Evolutionary conservation across 2,329 filamentous ascomycete species (phyloP), one percentile per base, ranked within the genome.

Genomic region (Aspergillus nomiae): DNA sequence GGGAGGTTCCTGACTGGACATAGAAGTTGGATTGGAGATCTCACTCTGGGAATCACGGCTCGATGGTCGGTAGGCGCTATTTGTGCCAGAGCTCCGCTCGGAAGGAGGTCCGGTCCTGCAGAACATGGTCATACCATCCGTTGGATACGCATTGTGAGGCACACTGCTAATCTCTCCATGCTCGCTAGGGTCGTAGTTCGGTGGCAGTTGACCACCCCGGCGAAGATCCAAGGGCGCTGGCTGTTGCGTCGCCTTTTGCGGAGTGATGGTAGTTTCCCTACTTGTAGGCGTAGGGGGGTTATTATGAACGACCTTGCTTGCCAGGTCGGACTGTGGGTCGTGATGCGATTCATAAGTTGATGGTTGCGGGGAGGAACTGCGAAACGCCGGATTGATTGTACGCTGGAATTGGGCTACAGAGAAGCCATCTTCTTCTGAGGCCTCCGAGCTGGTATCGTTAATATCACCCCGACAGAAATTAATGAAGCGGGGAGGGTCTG

Each of bases 41-140:
- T 97, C 94, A 78, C 94, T 98, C 69, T 92, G 89, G 56, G 92
- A 95, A 72, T 96, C 94, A 67, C 91, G 88, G 76, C 92, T 97
- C 16, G 90, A 90, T 54, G 93, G 92, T 53, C 93, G 86, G 56
- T 86, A 88, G 28, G 89, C 86, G 65, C 87, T 90, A 30, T 65
- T 64, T 51, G 86, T 88, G 26, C 85, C 85, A 30, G 89, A 90
- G 78, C 85, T 93, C 78, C 80, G 87, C 79, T 89, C 88, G n/a
- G 88, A 90, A 56, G 85, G 85, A 45, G 89, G 86, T 4, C 89
- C 90, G 45, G 91, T 89, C 63, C 93, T 89, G 78, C 94, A 98
- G 66, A 97, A 90, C 87, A 98, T 96, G 0, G 94, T 97, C 93
- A 98, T 98, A 5, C 94, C 94, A 74, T 98, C 94, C 77, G 90